These are phyloP conservation scores for Clavariopsis aquatica DNA, from an alignment of 495 filamentous ascomycete genomes.

Conservation along the genomic window DNA sequence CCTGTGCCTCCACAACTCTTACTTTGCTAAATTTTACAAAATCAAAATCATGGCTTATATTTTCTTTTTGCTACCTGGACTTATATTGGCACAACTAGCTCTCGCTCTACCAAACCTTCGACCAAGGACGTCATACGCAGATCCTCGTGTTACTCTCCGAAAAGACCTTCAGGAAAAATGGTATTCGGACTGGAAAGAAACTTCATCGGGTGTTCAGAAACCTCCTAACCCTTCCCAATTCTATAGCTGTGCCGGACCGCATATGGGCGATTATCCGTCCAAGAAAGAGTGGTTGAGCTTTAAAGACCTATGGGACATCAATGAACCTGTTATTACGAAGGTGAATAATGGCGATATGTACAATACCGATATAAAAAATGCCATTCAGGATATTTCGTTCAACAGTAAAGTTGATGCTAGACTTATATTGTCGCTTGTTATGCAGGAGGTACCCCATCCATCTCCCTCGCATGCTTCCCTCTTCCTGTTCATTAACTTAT, in stretches of 20 bases:
- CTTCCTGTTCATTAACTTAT: not conserved
- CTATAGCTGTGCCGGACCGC: conserved; percentile 9
- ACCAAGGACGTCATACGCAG: not conserved
- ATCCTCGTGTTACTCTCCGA: not conserved
- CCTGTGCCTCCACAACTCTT: too few relatives aligned
- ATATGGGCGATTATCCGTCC: not conserved
- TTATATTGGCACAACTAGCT: not conserved
- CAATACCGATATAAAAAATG: not conserved
- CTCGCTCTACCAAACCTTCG: not conserved
- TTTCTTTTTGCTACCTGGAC: too few relatives aligned
- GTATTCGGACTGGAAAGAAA: conserved; percentile 2
- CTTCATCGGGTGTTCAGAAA: not conserved
- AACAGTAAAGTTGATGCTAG: conserved; percentile 12
- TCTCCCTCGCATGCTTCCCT: not conserved
- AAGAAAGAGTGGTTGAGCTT: conserved; percentile 8
- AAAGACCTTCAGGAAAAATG: not conserved
- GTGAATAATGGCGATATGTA: not conserved
- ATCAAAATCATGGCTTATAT: too few relatives aligned
- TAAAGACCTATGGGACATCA: conserved; percentile 6
- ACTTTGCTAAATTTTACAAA: too few relatives aligned
- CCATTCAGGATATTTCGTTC: conserved; percentile 6
- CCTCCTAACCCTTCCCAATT: not conserved
- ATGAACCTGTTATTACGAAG: not conserved
- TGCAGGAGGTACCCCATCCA: conserved; percentile 4
- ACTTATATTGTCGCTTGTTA: conserved; percentile 1